Evolutionary conservation across 495 filamentous ascomycete genomes (phyloP), one percentile per base, ranked within the genome.

Genomic region (Jackrogersella minutella): DNA sequence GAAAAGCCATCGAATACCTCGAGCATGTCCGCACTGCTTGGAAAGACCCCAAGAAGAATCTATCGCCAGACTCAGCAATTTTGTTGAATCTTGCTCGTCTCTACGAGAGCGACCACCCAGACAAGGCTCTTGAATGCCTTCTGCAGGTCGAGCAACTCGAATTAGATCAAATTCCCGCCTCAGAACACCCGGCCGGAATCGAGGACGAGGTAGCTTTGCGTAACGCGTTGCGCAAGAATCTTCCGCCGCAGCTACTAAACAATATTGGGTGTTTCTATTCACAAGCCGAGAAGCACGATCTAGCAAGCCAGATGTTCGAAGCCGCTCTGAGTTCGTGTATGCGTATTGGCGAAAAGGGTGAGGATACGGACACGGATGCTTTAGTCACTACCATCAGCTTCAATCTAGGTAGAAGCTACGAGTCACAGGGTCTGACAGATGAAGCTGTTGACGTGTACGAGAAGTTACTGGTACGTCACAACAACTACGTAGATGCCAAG

Each of bases 231-330:
- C 87, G 92, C 31, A 88, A 93, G 73, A 79, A 87, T 60, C 80
- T 98, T 0, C 90, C 93, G 3, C 93, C 96, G 1, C 93, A 97
- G 74, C 81, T 99, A 0, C 86, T 97, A 39, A 98, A 97, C 81
- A 98, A 99, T 71, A 96, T 99, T 75, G 95, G 92, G 2, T 95
- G 92, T 74, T 97, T 98, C 79, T 85, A 96, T 63, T 98, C 91
- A 67, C 92, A 96, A 68, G 81, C 85, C 0, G 96, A 96, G 68
- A 93, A 91, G 68, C 88, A 91, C 62, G 85, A 88, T 17, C 79
- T 85, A 46, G 93, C 96, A n/a, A 88, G 90, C 58, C 87, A 91
- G 41, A 82, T 94, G 73, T 98, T 97, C 75, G 91, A 99, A 74
- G 85, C 88, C 1, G 95, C 93, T 0, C 80, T 98, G 28, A 90